Evolutionary conservation across 371 early-diverging fungal genomes (phyloP), one percentile per base, ranked within the genome.

Genomic region (Chytridium lagenaria): DNA sequence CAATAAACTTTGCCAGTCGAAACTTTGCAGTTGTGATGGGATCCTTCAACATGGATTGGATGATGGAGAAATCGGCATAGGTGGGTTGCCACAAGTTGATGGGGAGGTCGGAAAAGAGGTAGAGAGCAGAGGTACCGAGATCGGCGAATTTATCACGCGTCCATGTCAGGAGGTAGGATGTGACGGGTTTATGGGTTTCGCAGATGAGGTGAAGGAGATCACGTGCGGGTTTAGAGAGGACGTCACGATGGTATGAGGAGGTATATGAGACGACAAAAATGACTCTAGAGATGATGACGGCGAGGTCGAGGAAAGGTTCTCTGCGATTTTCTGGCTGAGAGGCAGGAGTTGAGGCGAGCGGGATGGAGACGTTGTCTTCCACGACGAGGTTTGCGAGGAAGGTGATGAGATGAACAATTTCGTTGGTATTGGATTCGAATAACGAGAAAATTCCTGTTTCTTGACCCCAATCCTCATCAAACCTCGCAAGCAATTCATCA

Each of bases 31-130:
- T 77, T 37, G 63, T 67, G 2, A 74, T 49, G 0, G 83, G 80
- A 52, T 80, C 80, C 15, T 77, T 77, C n/a, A 83, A 75, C 77
- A 83, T 72, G 30, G 65, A 66, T 22, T 67, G 50, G 28, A 83
- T 72, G 23, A 76, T 68, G 33, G 71, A 69, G 22, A 83, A 64
- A 64, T 83, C 83, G 22, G 37, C 0, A n/a, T 50, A 28, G 40
- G 22, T 68, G 1, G 79, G 76, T 16, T 66, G 55, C 80, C 80
- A 83, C 19, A 3, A 7, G 5, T 52, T n/a, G 1, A 80, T 31
- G 2, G 83, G 80, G 1, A 78, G 69, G n/a, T 36, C 59, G n/a
- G 50, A 15, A 73, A 77, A 82, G 0, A 82, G 50, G 22, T 16
- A 55, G 37, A 71, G 1, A 1, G 70, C 39, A 10, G 74, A 37